Base-by-base conservation (phyloP, 1,284 basidiomycete genomes). In the Ceratobasidium sp. region DNA sequence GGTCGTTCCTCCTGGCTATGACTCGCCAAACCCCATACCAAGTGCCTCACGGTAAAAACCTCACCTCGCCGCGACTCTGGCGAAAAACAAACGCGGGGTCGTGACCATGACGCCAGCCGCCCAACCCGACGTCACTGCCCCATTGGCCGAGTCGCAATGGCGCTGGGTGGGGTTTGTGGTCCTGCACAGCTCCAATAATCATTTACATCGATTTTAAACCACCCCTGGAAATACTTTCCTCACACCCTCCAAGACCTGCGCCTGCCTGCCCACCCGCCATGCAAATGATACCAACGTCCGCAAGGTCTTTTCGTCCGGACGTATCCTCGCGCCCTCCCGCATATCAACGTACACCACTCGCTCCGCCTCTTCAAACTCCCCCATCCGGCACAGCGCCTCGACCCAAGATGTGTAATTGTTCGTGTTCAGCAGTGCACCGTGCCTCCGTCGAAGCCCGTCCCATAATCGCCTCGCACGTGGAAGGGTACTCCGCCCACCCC, bases 391-490 rank as follows among this genome's bases (percentile, higher is more conserved):
- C 8, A 61, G 44, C 33, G 59, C 49, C 40, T 74, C 73, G 30
- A 74, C 64, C 51, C 67, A 61, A 11, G 73, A 62, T 1, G 59
- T 63, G 18, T 62, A 74, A 36, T 74, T 72, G n/a, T 74, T 74
- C 48, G n/a, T 51, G 18, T 60, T 72, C 38, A 67, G 21, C 21
- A 18, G 49, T 12, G 25, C 38, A 1, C 48, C 60, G 16, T 62
- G 59, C 33, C 51, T 40, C 23, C 58, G 36, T 28, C 61, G 62
- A 40, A 44, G 44, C 9, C 30, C 28, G 11, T 56, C 23, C 56
- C 72, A 70, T 16, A 64, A 18, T 21, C 25, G 38, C n/a, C 51
- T 48, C 18, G 62, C 64, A 64, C 72, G 70, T 23, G 62, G 51
- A 21, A 48, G 38, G 12, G 70, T 59, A 14, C 59, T 30, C 21